These are phyloP conservation scores for Aschersonia sp. DNA, from an alignment of 2,329 filamentous ascomycete genomes.

Conservation along the genomic window DNA sequence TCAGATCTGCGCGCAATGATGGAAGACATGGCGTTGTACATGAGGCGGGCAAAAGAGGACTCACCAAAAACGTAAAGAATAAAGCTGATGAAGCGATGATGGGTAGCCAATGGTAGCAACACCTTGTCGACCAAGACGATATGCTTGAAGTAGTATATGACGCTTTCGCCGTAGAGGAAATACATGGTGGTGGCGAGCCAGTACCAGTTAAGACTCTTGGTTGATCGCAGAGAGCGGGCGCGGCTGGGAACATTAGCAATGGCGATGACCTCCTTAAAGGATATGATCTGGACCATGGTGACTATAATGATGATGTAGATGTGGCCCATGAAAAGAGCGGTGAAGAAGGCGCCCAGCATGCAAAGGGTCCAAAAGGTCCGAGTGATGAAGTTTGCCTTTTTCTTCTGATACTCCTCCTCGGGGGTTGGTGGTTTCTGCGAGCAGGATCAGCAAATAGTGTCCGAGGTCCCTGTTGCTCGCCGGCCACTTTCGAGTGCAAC, in stretches of 20 bases:
- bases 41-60: constrained; percentile 14
- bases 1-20: neutral
- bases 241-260: constrained; percentile 90
- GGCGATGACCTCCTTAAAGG: constrained; percentile 98
- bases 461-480: too few species aligned
- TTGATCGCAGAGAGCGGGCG: constrained; percentile 80
- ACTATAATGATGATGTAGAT: constrained; percentile 93
- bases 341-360: constrained; percentile 92
- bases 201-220: constrained; percentile 97
- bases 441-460: neutral
- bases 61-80: constrained; percentile 92
- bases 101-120: constrained; percentile 81
- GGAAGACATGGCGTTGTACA: neutral
- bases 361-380: constrained; percentile 95
- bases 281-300: constrained; percentile 88
- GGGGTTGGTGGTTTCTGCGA: constrained; percentile 27
- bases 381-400: constrained; percentile 95
- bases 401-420: constrained; percentile 79
- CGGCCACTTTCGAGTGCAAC: too few species aligned
- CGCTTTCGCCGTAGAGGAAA: constrained; percentile 95
- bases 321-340: constrained; percentile 85
- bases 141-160: constrained; percentile 99
- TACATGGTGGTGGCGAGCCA: constrained; percentile 99
- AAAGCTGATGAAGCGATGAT: constrained; percentile 98
- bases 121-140: constrained; percentile 91